Evolutionary conservation across 768 basidiomycete genomes (phyloP), one percentile per base, ranked within the genome.

Genomic region (Rhodotorula diobovata): DNA sequence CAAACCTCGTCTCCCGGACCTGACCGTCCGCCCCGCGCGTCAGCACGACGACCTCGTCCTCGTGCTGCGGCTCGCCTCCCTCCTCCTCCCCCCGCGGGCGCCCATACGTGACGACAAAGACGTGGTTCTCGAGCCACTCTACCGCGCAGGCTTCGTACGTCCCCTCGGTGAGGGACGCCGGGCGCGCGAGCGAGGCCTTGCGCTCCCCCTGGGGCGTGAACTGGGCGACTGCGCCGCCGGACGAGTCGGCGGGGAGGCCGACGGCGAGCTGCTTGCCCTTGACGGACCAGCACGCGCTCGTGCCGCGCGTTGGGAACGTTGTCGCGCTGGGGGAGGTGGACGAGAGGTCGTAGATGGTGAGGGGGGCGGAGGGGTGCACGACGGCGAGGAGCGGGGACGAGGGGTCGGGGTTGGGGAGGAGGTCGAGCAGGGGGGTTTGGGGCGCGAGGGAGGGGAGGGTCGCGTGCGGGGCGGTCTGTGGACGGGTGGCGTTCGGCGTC

Each of bases 71-170:
- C 50, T 78, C 74, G 20, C 67, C 66, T 35, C 68, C 67, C 28
- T 43, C 63, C 25, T 11, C 23, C 20, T 2, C 15, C 4, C 55
- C 48, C 11, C 32, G 30, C 8, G 72, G 67, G 7, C 65, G 59
- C 15, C 68, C 67, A 67, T 82, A 83, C 18, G 78, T 76, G 12
- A 78, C 82, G 59, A 82, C 71, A 68, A 82, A 82, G 46, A 82
- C 70, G 68, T 81, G 79, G 74, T 82, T 83, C 74, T 83, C 83
- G 25, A 83, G 76, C 83, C 83, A 83, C 37, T 79, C 76, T 30
- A 82, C 67, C 28, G 59, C 43, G 21, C 70, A 46, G 16, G 72
- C 67, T 7, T 62, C 54, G 55, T 54, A 74, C 25, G 20, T 63
- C 0, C 55, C 62, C 6, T 39, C 39, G 32, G 59, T 50, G 11